phyloP scores from a whole-genome alignment of 1,284 basidiomycete genomes.

The Malassezia sympodialis region DNA sequence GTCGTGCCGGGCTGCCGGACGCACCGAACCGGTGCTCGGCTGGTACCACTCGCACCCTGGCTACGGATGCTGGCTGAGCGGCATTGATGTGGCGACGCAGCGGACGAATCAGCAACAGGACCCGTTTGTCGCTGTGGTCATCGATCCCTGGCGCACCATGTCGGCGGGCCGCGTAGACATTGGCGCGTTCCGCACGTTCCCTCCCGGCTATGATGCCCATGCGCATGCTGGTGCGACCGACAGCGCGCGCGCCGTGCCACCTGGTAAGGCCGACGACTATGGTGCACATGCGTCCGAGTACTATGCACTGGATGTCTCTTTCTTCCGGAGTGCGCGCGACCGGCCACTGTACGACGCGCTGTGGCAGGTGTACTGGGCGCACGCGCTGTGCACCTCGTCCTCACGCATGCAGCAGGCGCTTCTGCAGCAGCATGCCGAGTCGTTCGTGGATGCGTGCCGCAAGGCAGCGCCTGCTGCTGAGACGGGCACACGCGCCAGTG shows the following conservation, averaged over 20 bases:
- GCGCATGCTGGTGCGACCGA: constrained; percentile 55
- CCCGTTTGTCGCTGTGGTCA: constrained; percentile 93
- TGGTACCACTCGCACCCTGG: constrained; percentile 99
- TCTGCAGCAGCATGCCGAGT: constrained; percentile 77
- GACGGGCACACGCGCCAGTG: background rate
- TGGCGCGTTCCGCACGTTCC: constrained; percentile 92
- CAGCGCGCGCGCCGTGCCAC: constrained; percentile 76
- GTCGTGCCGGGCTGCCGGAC: constrained; percentile 66
- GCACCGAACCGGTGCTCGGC: constrained; percentile 81
- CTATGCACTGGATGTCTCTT: constrained; percentile 83
- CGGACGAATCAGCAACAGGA: constrained; percentile 88
- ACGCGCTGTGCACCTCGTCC: constrained; percentile 73
- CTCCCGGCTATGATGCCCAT: constrained; percentile 54
- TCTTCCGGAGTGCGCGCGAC: constrained; percentile 84
- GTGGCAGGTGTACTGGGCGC: constrained; percentile 99
- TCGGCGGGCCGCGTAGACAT: constrained; percentile 97
- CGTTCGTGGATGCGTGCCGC: constrained; percentile 72
- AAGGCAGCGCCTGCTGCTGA: constrained; percentile 25
- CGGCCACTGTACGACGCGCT: constrained; percentile 73
- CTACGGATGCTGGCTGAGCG: constrained; percentile 97
- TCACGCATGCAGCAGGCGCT: constrained; percentile 8
- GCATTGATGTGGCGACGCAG: constrained; percentile 94
- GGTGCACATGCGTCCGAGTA: constrained; percentile 96
- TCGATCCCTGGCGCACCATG: constrained; percentile 95
- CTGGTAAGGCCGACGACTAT: constrained; percentile 50